A percentile compares a stretch with the other conserved stretches of the same genome.
These are phyloP conservation scores for Geranium brycei DNA, from an alignment of 345 rosid genomes.

Conservation along the genomic window DNA sequence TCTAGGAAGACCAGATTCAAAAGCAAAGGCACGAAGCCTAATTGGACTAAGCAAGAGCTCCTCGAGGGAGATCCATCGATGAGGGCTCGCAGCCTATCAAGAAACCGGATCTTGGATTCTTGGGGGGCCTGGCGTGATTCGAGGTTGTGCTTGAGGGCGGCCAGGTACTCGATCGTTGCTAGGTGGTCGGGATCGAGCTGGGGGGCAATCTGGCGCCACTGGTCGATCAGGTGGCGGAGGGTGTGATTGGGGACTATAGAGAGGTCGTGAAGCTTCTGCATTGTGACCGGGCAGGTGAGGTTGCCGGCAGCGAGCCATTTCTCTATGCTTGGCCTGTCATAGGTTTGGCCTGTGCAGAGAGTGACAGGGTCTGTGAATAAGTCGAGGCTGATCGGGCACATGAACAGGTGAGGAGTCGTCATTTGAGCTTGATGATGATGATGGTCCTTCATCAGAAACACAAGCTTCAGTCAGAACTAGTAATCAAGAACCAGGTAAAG, in stretches of 20 bases:
- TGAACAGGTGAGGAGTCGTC: constrained; percentile 40
- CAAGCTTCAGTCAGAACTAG: not conserved
- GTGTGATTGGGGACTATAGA: constrained; percentile 53
- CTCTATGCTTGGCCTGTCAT: constrained; percentile 52
- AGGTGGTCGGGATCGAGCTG: constrained; percentile 9
- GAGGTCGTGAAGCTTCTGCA: constrained; percentile 51
- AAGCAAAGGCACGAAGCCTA: constrained; percentile 35
- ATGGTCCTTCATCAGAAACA: not conserved
- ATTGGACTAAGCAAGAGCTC: constrained; percentile 17
- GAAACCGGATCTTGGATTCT: constrained; percentile 18
- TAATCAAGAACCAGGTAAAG: too few relatives aligned
- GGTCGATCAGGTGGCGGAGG: constrained; percentile 46
- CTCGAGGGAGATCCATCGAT: constrained; percentile 18
- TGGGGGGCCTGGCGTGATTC: constrained; percentile 20
- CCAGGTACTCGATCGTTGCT: constrained; percentile 5
- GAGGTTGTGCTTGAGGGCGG: constrained; percentile 26
- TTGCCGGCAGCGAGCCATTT: constrained; percentile 52
- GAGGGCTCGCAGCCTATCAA: constrained; percentile 17
- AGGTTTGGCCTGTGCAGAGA: constrained; percentile 62
- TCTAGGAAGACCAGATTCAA: constrained; percentile 24
- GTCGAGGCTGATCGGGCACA: constrained; percentile 60
- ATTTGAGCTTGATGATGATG: constrained; percentile 11
- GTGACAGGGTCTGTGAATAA: constrained; percentile 58
- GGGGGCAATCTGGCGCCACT: constrained; percentile 32
- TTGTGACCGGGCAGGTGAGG: constrained; percentile 61